Percentiles rank a stretch among this genome's conserved stretches.
Conservation (phyloP, 2,329 filamentous ascomycete genomes). For the Trichoderma simmonsii region DNA sequence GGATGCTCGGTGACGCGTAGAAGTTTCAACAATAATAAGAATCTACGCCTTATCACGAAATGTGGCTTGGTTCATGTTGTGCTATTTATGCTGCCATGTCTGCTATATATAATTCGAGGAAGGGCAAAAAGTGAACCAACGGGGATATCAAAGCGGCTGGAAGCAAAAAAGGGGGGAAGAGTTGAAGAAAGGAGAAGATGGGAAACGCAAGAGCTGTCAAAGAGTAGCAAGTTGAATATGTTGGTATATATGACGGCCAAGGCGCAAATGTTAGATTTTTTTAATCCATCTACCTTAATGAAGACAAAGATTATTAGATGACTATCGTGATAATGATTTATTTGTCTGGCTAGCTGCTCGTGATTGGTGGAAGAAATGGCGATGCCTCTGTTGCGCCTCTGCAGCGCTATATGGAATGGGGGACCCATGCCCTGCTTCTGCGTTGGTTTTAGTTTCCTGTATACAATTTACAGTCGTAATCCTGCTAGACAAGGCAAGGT, state of each 20-base stretch:
- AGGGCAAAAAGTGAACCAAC: background rate
- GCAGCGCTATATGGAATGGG: background rate
- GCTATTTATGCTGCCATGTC: background rate
- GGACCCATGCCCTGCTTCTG: background rate
- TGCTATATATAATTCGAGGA: background rate
- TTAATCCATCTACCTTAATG: background rate
- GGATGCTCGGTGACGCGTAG: slow-evolving; percentile 65
- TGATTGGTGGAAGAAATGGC: slow-evolving; percentile 9
- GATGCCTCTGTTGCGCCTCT: background rate
- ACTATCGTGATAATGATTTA: background rate
- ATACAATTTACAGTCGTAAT: background rate
- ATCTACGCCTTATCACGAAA: background rate
- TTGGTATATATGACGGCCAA: background rate
- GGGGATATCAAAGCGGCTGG: background rate
- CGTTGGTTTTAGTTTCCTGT: background rate
- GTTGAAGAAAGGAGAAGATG: background rate
- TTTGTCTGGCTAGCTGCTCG: no score
- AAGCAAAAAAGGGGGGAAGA: background rate
- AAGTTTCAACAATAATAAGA: background rate
- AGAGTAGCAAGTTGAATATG: background rate
- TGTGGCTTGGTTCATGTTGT: background rate
- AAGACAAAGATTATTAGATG: background rate
- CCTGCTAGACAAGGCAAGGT: background rate
- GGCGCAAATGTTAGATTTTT: background rate
- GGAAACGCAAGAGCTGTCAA: background rate